Percentiles rank a stretch among this genome's conserved stretches.
Evolutionary conservation across 257 asterid species (phyloP).

Genomic region (Nicotiana benthamiana): DNA sequence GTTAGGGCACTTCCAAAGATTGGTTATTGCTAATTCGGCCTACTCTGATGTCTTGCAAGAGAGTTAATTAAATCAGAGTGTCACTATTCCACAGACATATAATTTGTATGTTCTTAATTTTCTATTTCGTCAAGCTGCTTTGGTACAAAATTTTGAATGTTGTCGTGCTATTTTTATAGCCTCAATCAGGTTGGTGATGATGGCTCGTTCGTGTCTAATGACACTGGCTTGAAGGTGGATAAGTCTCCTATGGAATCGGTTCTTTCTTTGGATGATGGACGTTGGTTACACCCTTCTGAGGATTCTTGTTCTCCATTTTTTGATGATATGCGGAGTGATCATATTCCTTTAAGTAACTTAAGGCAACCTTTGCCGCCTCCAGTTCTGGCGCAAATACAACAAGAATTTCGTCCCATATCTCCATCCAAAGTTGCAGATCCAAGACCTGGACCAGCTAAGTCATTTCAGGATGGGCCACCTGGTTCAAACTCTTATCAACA

Average conservation of each 20-base stretch:
- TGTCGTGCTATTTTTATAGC: conserved; percentile 43
- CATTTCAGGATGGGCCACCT: conserved; percentile 45
- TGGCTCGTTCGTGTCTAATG: conserved; percentile 23
- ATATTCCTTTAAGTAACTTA: conserved; percentile 44
- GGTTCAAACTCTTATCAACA: conserved; percentile 64
- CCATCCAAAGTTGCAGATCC: conserved; percentile 94
- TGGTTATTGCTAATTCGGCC: not conserved
- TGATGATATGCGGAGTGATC: conserved; percentile 36
- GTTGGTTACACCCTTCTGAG: conserved; percentile 57
- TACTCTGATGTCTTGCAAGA: not conserved
- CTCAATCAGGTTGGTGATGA: conserved; percentile 53
- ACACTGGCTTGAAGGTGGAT: conserved; percentile 29
- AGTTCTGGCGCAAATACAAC: conserved; percentile 74
- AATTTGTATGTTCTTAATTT: not conserved
- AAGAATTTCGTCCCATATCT: conserved; percentile 55
- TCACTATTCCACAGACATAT: no score
- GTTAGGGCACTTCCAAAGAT: conserved; percentile 28
- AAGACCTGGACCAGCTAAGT: conserved; percentile 78
- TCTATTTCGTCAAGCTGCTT: not conserved
- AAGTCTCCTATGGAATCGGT: conserved; percentile 66
- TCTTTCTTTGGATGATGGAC: conserved; percentile 81
- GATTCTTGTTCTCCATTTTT: conserved; percentile 33
- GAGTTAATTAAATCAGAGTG: not conserved
- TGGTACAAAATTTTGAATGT: conserved; percentile 23
- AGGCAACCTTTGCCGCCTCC: conserved; percentile 95